Conservation (phyloP, 176 grass and related monocot species). For the Canna indica region DNA sequence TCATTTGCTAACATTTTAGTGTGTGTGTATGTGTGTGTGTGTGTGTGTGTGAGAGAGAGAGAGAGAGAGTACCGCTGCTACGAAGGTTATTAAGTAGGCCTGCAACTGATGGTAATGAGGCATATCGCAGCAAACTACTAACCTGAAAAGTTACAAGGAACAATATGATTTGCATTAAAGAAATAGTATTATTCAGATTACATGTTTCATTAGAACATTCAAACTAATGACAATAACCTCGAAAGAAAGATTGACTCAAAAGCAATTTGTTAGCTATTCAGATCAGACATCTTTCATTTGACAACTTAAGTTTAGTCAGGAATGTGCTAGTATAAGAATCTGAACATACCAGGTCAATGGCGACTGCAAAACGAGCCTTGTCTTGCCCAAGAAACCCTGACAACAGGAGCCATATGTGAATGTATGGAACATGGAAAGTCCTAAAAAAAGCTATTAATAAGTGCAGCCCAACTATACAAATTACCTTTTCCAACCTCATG, state of each 20-base stretch:
- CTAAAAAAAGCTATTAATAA: conserved; percentile 9
- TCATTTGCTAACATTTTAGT: no score
- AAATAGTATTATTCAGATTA: not conserved
- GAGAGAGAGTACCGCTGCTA: conserved; percentile 49
- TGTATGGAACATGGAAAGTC: not conserved
- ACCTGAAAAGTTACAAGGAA: conserved; percentile 46
- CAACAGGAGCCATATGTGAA: conserved; percentile 14
- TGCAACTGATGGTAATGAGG: conserved; percentile 58
- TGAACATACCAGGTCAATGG: conserved; percentile 55
- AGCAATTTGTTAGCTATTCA: not conserved
- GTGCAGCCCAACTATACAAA: not conserved
- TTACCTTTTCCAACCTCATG: conserved; percentile 60
- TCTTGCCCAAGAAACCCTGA: conserved; percentile 50
- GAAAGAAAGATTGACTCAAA: no score
- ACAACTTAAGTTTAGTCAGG: not conserved
- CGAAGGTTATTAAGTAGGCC: conserved; percentile 66
- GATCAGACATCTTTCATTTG: not conserved
- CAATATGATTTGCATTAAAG: not conserved
- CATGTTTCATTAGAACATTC: not conserved
- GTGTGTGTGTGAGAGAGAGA: not conserved
- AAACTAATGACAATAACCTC: not conserved
- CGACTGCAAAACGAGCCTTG: conserved; percentile 52
- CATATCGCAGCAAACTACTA: conserved; percentile 61
- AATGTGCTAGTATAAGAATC: conserved; percentile 11
- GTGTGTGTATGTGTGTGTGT: not conserved